Conservation (phyloP, 305 asterid species). For the Rubia peregrina region DNA sequence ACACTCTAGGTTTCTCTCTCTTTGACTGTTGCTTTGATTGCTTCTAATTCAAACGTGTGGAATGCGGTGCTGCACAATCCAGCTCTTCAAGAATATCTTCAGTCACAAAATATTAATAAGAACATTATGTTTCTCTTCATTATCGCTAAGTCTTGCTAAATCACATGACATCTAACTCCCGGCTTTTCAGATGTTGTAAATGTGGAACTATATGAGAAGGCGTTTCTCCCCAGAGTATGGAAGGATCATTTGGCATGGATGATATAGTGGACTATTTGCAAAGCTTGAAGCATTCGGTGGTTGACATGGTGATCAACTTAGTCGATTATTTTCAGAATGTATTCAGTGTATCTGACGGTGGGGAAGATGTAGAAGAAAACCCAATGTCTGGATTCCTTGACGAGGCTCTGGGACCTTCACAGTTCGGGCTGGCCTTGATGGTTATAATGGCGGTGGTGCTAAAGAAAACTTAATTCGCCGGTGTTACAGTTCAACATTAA, state of each 20-base stretch:
- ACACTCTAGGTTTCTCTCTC: neutral
- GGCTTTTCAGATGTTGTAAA: constrained; percentile 17
- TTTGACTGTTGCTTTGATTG: constrained; percentile 73
- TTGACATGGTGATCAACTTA: constrained; percentile 50
- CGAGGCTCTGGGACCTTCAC: constrained; percentile 32
- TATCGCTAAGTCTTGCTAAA: neutral
- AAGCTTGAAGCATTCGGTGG: constrained; percentile 39
- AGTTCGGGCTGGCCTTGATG: constrained; percentile 66
- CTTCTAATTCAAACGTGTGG: constrained; percentile 69
- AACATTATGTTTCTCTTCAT: neutral
- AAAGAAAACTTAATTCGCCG: constrained; percentile 59
- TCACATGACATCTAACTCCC: neutral
- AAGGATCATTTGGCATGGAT: constrained; percentile 2
- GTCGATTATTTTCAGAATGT: constrained; percentile 44
- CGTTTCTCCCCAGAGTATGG: constrained; percentile 16
- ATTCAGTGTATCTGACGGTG: constrained; percentile 36
- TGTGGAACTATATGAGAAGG: constrained; percentile 20
- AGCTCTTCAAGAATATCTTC: constrained; percentile 53
- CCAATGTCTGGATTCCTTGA: constrained; percentile 26
- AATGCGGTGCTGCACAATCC: constrained; percentile 53
- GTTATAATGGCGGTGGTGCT: constrained; percentile 59
- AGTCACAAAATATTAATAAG: constrained; percentile 43
- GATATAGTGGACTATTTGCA: constrained; percentile 22
- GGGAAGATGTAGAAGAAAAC: constrained; percentile 30
- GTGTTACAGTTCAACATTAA: constrained; percentile 19